Conservation (phyloP, 2,329 filamentous ascomycete genomes). For the Fusarium luffae region DNA sequence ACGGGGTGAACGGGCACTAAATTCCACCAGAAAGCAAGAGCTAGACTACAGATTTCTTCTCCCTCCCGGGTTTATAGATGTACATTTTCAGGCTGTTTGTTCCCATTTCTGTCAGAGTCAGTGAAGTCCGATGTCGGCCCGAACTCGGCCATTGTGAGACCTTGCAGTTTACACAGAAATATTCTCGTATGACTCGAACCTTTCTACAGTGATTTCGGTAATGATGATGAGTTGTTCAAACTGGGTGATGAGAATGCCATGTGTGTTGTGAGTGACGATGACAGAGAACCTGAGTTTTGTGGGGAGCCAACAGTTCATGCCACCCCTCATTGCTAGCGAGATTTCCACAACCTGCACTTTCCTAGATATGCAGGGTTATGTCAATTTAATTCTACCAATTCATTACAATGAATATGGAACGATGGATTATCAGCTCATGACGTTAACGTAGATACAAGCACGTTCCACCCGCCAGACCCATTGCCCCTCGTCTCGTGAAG, state of each 20-base stretch:
- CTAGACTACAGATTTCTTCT: slow-evolving; percentile 1
- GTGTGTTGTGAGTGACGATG: neutral
- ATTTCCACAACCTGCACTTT: neutral
- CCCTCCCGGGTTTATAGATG: slow-evolving; percentile 9
- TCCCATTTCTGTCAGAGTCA: neutral
- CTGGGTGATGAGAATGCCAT: neutral
- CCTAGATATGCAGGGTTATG: accelerated
- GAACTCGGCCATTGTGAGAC: neutral
- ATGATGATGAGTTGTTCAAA: neutral
- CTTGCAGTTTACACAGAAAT: neutral
- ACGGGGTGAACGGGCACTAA: slow-evolving; percentile 19
- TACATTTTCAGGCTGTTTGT: neutral
- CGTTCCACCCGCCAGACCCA: neutral
- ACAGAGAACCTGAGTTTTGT: neutral
- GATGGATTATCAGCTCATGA: neutral
- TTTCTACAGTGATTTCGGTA: neutral
- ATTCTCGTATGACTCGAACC: neutral
- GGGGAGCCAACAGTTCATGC: neutral
- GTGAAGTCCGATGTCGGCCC: slow-evolving; percentile 20
- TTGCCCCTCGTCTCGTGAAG: neutral
- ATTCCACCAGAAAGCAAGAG: neutral
- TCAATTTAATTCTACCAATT: neutral
- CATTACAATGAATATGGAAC: accelerated
- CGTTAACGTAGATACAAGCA: neutral
- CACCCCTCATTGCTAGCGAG: no score